phyloP scores from a whole-genome alignment of 108 stramenopile species.

The Heterococcus sp. region DNA sequence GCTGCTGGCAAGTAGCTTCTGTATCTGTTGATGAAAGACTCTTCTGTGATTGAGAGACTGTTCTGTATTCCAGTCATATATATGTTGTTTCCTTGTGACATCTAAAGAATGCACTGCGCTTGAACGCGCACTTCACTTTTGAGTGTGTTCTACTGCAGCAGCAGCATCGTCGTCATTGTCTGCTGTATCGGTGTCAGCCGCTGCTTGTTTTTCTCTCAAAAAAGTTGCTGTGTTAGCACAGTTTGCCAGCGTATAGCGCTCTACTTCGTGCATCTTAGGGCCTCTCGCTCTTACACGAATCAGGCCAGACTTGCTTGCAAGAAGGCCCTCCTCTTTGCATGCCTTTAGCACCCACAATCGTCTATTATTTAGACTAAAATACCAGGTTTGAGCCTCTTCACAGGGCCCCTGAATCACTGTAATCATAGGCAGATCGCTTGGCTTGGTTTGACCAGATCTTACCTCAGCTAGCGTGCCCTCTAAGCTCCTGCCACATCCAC shows the following conservation, averaged over 20 bases:
- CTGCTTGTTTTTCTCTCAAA: background rate
- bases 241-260: slow-evolving; percentile 38
- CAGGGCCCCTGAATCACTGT: slow-evolving; percentile 55
- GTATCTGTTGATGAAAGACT: too few relatives aligned
- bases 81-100: too few relatives aligned
- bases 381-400: slow-evolving; percentile 71
- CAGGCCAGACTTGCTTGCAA: slow-evolving; percentile 7
- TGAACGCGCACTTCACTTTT: too few relatives aligned
- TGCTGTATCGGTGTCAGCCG: too few relatives aligned
- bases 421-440: slow-evolving; percentile 76
- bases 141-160: too few relatives aligned
- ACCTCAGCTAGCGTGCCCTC: slow-evolving; percentile 71
- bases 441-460: slow-evolving; percentile 58
- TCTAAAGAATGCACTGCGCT: too few relatives aligned
- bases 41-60: too few relatives aligned
- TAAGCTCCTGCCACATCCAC: slow-evolving; percentile 79
- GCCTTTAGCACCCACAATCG: slow-evolving; percentile 81
- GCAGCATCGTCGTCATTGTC: too few relatives aligned
- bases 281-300: slow-evolving; percentile 13
- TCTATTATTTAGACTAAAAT: slow-evolving; percentile 85
- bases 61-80: too few relatives aligned
- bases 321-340: slow-evolving; percentile 7
- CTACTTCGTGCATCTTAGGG: slow-evolving; percentile 33
- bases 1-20: too few relatives aligned
- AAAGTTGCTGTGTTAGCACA: slow-evolving; percentile 6